Evolutionary conservation across 768 basidiomycete species (phyloP), one percentile per base, ranked within the genome.

Genomic region (Suillus plorans): DNA sequence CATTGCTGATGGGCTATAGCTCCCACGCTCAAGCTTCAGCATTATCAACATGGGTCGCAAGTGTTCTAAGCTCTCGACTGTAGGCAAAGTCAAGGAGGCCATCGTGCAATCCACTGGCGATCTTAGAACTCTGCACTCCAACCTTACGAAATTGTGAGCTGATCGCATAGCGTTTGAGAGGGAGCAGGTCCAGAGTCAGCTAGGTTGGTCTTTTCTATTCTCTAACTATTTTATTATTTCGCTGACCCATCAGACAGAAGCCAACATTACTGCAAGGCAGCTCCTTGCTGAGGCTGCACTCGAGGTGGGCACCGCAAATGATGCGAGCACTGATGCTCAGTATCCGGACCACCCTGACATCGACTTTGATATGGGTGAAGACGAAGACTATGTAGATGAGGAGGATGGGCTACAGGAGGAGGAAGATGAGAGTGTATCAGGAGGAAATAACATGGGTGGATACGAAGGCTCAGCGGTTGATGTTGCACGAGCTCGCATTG

Each of bases 191-290:
- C n/a, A 22, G 47, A 49, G n/a, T 22, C 47, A 49, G 47, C 47
- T 49, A 49, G 47, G 47, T 49, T 0, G 47, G 22, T 1, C 4
- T 49, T n/a, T 22, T 49, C 47, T 3, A 49, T 20, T 49, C 47
- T 49, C 13, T 47, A 2, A 47, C 45, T 18, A 47, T 47, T 22
- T 47, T 12, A 3, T 47, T 47, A 47, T 49, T 12, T 49, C 12
- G 1, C 47, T 49, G 0, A 49, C 12, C 0, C 0, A 6, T 49
- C 18, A 49, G 2, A 49, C n/a, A 49, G 47, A 0, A 0, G 5
- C n/a, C 47, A 6, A 49, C 2, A 7, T 20, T 49, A 22, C 47
- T 49, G 47, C 47, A 49, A 49, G 47, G 2, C 47, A 49, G 47
- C 47, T 22, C 47, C 47, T 49, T 49, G 47, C 0, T 49, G 47